Base-by-base conservation (phyloP, 164 flowering plant genomes). In the Vitis rotundifolia region DNA sequence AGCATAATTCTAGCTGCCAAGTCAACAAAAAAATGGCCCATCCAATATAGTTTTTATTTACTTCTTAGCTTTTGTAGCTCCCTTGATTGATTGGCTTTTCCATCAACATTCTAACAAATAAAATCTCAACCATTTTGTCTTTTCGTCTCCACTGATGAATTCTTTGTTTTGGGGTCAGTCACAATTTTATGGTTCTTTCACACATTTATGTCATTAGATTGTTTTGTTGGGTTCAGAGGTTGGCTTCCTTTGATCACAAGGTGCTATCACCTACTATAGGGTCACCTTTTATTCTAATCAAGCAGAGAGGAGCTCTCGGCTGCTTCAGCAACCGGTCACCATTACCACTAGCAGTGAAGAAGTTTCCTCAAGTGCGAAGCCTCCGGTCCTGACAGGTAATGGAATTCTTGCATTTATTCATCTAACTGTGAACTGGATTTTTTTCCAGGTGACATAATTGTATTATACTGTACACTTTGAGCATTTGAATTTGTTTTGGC, bases 291-390 rank as follows among this genome's bases (percentile, higher is more conserved):
- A 87, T 73, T 67, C 77, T 28, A 88, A 84, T 72, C 82, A 90
- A 56, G 65, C 80, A 55, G 96, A 88, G 65, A 88, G 85, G 82
- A 76, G 75, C 71, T 3, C 75, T 73, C 93, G 74, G 67, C 73
- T 85, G 65, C 80, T 91, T 72, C 97, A 85, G 61, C 98, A 88
- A 71, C 79, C 90, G 58, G 95, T 89, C 67, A 79, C 80, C 59
- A 77, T 88, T 48, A 70, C 82, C 66, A 80, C 87, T 49, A 83
- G 91, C 68, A 73, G 89, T 67, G 99, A 92, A 83, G 99, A 93
- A 83, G 92, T 89, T 63, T 88, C 97, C 51, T 85, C 87, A 64
- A 87, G 59, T 80, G 83, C 92, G 59, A 87, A 87, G 82, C 98
- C 99, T 76, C 70, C 91, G 14, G 79, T 91, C 44, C 77, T n/a